A percentile compares a stretch with the other conserved stretches of the same genome.
Conservation (phyloP, 208 protist species). For the Leishmania amazonensis region DNA sequence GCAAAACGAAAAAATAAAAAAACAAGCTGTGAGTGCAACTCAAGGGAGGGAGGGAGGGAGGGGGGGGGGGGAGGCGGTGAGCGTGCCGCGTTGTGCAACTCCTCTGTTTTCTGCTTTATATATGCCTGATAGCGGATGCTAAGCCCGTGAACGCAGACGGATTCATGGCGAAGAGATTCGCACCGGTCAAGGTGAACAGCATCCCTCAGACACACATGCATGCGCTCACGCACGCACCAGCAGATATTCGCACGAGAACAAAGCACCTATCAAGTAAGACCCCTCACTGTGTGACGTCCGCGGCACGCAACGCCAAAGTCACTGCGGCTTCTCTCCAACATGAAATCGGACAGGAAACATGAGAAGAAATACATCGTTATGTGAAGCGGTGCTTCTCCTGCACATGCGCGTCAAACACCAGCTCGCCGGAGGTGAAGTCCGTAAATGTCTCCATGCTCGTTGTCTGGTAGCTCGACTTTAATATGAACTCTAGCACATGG, state of each 20-base stretch:
- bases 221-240: not conserved
- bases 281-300: not conserved
- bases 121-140: not conserved
- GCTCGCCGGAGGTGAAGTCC: conserved; percentile 64
- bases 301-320: not conserved
- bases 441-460: conserved; percentile 68
- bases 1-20: not conserved
- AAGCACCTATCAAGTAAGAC: not conserved
- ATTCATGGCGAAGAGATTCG: not conserved
- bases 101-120: too few species aligned
- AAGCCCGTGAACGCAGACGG: not conserved
- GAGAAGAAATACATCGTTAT: not conserved
- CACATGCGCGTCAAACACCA: conserved; percentile 69
- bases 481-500: conserved; percentile 72
- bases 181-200: not conserved
- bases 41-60: not conserved
- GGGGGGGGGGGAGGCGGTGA: too few species aligned
- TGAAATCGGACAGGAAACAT: not conserved
- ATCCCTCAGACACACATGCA: not conserved
- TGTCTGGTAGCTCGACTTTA: conserved; percentile 59
- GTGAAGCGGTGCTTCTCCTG: conserved; percentile 25
- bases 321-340: not conserved
- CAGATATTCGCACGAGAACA: not conserved
- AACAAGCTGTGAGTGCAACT: not conserved
- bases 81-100: not conserved